phyloP scores from a whole-genome alignment of 2,329 filamentous ascomycete genomes.

The Monascus ruber region DNA sequence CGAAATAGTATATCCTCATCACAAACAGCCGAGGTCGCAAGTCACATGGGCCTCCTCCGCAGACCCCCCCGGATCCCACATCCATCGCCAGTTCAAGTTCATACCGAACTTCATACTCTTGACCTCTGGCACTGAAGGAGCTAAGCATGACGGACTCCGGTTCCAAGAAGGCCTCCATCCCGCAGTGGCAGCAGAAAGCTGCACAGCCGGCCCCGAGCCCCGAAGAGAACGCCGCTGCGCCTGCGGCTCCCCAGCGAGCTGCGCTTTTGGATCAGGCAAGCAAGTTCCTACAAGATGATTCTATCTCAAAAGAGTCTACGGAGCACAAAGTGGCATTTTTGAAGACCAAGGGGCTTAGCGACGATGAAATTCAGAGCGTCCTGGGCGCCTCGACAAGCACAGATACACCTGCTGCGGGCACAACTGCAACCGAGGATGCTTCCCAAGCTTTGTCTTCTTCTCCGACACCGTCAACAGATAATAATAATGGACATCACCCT shows the following conservation, averaged over 20 bases:
- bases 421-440: conserved; percentile 5
- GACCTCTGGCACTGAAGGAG: neutral
- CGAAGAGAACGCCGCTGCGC: conserved; percentile 2
- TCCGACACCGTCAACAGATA: conserved; percentile 2
- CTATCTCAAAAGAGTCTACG: conserved; percentile 55
- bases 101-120: too few species aligned
- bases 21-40: too few species aligned
- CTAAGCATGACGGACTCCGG: conserved; percentile 22
- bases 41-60: too few species aligned
- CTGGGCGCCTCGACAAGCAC: conserved; percentile 34
- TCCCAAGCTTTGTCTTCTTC: conserved; percentile 1
- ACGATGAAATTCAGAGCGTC: conserved; percentile 57
- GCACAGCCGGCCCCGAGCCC: conserved; percentile 11
- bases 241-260: conserved; percentile 15
- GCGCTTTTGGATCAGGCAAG: conserved; percentile 54
- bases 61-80: neutral
- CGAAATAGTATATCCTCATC: too few species aligned
- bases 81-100: neutral
- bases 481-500: neutral
- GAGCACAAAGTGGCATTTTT: conserved; percentile 70
- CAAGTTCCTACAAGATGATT: conserved; percentile 64
- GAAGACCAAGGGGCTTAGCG: conserved; percentile 59
- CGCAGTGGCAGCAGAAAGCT: conserved; percentile 26
- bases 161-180: conserved; percentile 25
- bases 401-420: conserved; percentile 1